These are phyloP conservation scores for Boeremia lycopersici DNA, from an alignment of 2,329 filamentous ascomycete genomes.

Conservation along the genomic window DNA sequence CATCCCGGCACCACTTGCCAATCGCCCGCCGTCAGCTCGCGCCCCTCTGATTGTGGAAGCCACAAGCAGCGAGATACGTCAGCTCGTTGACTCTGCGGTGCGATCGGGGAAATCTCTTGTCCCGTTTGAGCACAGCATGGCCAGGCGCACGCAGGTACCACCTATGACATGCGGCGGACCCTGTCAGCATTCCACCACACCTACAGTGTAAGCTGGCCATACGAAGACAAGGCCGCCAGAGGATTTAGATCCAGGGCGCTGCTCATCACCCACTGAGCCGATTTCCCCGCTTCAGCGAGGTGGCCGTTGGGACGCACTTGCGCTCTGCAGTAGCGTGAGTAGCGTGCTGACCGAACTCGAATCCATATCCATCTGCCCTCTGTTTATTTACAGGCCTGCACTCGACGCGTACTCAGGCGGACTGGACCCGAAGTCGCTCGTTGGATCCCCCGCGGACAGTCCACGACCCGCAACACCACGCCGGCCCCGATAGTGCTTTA, in stretches of 20 bases:
- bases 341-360: constrained; percentile 12
- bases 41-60: constrained; percentile 11
- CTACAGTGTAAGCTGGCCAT: constrained; percentile 19
- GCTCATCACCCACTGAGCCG: neutral
- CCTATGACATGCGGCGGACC: constrained; percentile 19
- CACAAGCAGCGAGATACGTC: constrained; percentile 15
- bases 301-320: constrained; percentile 2
- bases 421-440: constrained; percentile 9
- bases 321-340: constrained; percentile 14
- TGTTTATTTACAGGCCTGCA: constrained; percentile 13
- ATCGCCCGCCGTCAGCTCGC: constrained; percentile 17
- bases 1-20: constrained; percentile 21
- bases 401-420: constrained; percentile 15
- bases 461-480: neutral
- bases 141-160: constrained; percentile 16
- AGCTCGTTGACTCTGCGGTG: constrained; percentile 1
- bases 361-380: constrained; percentile 5
- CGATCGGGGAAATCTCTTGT: neutral
- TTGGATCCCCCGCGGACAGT: neutral
- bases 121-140: constrained; percentile 10
- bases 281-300: constrained; percentile 11
- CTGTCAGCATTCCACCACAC: constrained; percentile 14
- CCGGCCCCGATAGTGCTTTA: neutral
- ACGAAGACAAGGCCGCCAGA: constrained; percentile 3
- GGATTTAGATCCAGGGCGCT: neutral